Evolutionary conservation across 495 filamentous ascomycete species (phyloP).

Genomic region (Mytilinidion resinicola): DNA sequence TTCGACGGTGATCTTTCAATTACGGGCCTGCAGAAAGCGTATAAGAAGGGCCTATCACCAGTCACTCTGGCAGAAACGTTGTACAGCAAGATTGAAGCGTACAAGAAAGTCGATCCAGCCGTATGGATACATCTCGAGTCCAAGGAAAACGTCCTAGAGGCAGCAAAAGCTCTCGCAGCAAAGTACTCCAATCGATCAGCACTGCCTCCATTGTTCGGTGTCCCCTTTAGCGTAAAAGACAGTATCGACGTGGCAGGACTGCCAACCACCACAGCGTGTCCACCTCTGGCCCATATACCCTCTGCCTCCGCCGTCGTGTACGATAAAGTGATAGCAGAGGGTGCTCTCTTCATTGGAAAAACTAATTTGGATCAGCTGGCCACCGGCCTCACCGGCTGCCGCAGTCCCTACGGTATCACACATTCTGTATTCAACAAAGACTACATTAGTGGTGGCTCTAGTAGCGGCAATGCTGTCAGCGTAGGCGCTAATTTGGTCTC

Average conservation of each 20-base stretch:
- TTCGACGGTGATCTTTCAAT: constrained; percentile 42
- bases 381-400: constrained; percentile 52
- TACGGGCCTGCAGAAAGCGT: constrained; percentile 34
- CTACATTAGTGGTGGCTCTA: constrained; percentile 61
- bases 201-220: constrained; percentile 54
- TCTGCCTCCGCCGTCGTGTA: constrained; percentile 38
- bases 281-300: constrained; percentile 47
- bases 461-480: constrained; percentile 52
- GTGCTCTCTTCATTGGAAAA: constrained; percentile 60
- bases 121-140: constrained; percentile 50
- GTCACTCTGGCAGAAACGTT: constrained; percentile 36
- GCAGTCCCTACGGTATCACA: constrained; percentile 56
- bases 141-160: constrained; percentile 36
- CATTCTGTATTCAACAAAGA: constrained; percentile 46
- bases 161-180: constrained; percentile 40
- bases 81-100: constrained; percentile 33
- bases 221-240: constrained; percentile 62
- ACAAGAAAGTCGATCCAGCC: constrained; percentile 44
- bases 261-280: constrained; percentile 55
- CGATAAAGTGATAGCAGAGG: constrained; percentile 38
- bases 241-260: constrained; percentile 54
- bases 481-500: constrained; percentile 53
- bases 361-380: constrained; percentile 64
- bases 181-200: constrained; percentile 41
- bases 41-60: constrained; percentile 41